Evolutionary conservation across 768 basidiomycete species (phyloP), one percentile per base, ranked within the genome.

Genomic region (Lactarius psammicola): DNA sequence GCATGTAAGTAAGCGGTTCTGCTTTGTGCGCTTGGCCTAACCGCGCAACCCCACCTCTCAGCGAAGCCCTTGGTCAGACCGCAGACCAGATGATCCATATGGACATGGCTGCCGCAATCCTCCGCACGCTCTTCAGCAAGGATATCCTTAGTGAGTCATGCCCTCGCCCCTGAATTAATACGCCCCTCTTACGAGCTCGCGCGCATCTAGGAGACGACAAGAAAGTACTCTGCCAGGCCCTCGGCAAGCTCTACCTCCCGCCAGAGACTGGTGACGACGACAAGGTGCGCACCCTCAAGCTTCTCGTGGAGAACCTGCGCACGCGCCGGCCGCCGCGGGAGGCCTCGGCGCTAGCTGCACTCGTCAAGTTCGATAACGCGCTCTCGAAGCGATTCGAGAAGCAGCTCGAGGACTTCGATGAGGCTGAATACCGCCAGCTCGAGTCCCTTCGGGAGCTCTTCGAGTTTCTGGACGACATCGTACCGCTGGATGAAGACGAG

Each of bases 381-480:
- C 78, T 97, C 51, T 75, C 77, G 57, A 94, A 92, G 80, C 87
- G 85, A 71, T 94, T 87, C 68, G 84, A 85, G 42, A 81, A 84
- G 61, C 86, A 89, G 70, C 77, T 94, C 15, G 85, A 87, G 66
- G 82, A 82, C 65, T 88, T 92, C 74, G 85, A 81, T 65, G 89
- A 91, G 71, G 87, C 84, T 44, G 88, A 92, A 51, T 87, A 84
- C 65, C 78, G 87, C 65, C 79, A 87, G 62, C 78, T 92, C 3
- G 83, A 86, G 60, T 78, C 84, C 33, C 80, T 90, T 31, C 81
- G 84, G 46, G 81, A 84, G 0, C 71, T 90, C 31, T 92, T 92
- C 72, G 80, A 83, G 55, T 89, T 89, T 72, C 71, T 92, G 73
- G 90, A 92, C 68, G 84, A 86, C 11, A 83, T 92, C 51, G 80